A percentile compares a stretch with the other conserved stretches of the same genome.
Conservation (phyloP, 345 rosid genomes). For the Eucalyptus viminalis region DNA sequence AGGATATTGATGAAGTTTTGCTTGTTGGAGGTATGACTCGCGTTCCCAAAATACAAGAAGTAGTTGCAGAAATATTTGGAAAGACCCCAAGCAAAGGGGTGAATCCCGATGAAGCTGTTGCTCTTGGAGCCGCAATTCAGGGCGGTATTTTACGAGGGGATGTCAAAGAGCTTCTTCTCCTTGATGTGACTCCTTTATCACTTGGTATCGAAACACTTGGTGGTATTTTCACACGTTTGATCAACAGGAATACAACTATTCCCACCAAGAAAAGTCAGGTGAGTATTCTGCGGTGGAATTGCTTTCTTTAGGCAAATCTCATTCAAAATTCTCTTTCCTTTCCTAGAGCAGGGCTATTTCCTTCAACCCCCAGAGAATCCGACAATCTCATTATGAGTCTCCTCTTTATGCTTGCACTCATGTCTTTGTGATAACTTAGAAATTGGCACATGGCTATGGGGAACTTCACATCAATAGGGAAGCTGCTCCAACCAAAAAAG, state of each 20-base stretch:
- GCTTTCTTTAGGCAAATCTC: background rate
- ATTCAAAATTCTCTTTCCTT: background rate
- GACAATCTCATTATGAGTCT: background rate
- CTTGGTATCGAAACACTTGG: constrained; percentile 31
- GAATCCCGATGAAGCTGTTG: constrained; percentile 28
- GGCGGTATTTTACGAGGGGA: constrained; percentile 23
- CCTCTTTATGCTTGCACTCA: background rate
- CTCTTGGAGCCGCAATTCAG: constrained; percentile 25
- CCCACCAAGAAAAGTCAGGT: constrained; percentile 34
- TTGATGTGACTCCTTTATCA: constrained; percentile 30
- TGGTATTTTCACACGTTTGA: constrained; percentile 22
- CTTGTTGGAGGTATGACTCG: constrained; percentile 35
- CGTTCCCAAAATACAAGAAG: constrained; percentile 26
- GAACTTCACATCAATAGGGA: background rate
- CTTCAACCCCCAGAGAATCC: background rate
- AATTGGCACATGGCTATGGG: background rate
- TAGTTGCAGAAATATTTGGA: constrained; percentile 17
- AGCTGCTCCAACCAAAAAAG: background rate
- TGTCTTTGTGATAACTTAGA: background rate
- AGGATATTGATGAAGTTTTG: constrained; percentile 20
- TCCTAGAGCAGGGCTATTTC: background rate
- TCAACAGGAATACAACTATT: constrained; percentile 25
- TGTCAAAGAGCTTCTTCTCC: constrained; percentile 18
- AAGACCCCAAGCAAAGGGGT: constrained; percentile 23
- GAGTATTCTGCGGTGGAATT: background rate